Percentiles rank a stretch among this genome's conserved stretches.
Conservation (phyloP, 2,329 filamentous ascomycete genomes). For the Talaromyces sp. region DNA sequence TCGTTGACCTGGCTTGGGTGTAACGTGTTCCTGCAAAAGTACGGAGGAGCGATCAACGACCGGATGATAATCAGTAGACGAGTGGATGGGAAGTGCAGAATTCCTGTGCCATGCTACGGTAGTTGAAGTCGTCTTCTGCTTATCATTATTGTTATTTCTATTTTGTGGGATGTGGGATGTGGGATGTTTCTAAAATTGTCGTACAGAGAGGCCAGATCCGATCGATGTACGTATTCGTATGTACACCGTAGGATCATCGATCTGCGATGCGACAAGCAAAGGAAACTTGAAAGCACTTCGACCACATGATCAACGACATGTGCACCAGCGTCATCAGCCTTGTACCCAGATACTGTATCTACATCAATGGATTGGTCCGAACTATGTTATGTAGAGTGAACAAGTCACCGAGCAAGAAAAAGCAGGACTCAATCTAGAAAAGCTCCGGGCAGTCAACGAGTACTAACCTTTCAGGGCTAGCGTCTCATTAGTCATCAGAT, state of each 20-base stretch:
- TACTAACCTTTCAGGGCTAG: slow-evolving; percentile 2
- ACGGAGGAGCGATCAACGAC: neutral
- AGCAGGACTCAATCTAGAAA: no score
- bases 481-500: neutral
- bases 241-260: neutral
- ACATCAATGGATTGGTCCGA: no score
- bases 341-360: no score
- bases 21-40: neutral
- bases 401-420: no score
- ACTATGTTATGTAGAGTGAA: no score
- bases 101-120: neutral
- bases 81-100: neutral
- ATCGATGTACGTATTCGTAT: no score
- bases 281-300: neutral
- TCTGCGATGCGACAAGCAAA: neutral
- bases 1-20: neutral
- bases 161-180: no score
- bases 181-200: neutral
- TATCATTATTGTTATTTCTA: no score
- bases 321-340: neutral
- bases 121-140: no score
- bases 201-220: neutral
- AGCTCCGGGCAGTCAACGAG: neutral
- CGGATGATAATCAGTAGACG: neutral
- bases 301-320: neutral